Conservation (phyloP, 345 rosid genomes). For the Carallia brachiata region DNA sequence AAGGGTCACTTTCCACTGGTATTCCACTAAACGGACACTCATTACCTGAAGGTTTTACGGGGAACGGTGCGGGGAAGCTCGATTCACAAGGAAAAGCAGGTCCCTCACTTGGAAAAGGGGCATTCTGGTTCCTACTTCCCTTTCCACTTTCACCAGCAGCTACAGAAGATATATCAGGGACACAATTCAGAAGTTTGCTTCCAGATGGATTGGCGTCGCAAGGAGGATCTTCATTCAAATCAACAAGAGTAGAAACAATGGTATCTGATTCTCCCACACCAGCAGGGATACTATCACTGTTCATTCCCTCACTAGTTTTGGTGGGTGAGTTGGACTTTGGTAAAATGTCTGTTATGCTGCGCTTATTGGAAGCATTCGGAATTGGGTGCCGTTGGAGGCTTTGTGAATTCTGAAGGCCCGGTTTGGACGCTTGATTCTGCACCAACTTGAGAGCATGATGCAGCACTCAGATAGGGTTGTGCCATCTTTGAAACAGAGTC, state of each 20-base stretch:
- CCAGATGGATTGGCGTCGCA: conserved; percentile 21
- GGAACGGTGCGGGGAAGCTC: neutral
- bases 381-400: conserved; percentile 20
- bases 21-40: conserved; percentile 64
- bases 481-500: conserved; percentile 44
- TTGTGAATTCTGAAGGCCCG: conserved; percentile 22
- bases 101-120: conserved; percentile 13
- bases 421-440: conserved; percentile 10
- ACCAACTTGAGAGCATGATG: conserved; percentile 18
- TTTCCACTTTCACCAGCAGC: conserved; percentile 22
- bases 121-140: conserved; percentile 22
- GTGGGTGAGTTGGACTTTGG: conserved; percentile 17
- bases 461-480: conserved; percentile 23
- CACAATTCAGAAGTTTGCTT: neutral
- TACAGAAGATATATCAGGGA: neutral
- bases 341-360: conserved; percentile 10
- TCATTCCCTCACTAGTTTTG: conserved; percentile 17
- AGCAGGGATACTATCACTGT: conserved; percentile 7
- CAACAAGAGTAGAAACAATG: conserved; percentile 24
- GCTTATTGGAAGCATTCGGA: conserved; percentile 19
- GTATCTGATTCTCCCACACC: conserved; percentile 11
- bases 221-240: conserved; percentile 39
- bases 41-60: neutral
- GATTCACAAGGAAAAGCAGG: neutral
- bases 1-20: conserved; percentile 26